Conservation (phyloP, 140 eudicot genomes). For the Anethum foeniculum region DNA sequence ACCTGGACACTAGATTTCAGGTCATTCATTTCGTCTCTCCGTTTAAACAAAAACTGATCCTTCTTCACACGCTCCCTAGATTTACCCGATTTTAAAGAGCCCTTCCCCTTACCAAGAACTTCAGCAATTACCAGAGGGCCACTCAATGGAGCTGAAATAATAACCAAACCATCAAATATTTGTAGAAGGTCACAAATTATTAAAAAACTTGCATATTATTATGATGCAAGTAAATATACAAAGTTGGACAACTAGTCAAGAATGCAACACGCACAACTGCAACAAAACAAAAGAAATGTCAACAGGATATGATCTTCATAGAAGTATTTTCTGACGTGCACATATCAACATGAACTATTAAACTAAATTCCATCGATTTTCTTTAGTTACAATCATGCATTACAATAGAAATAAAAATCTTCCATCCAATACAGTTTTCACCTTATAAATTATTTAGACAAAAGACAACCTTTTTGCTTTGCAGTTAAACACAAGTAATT, state of each 20-base stretch:
- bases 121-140: constrained; percentile 80
- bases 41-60: constrained; percentile 64
- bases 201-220: background rate
- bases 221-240: background rate
- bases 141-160: constrained; percentile 70
- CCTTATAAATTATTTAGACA: background rate
- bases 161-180: background rate
- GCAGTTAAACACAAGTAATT: background rate
- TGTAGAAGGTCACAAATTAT: background rate
- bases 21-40: constrained; percentile 57
- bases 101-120: constrained; percentile 61
- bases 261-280: background rate
- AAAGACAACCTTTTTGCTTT: background rate
- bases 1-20: constrained; percentile 7
- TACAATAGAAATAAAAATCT: background rate
- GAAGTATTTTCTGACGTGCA: background rate
- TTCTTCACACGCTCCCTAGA: constrained; percentile 53
- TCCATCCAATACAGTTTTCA: background rate
- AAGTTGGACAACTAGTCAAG: background rate
- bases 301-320: background rate
- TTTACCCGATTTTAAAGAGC: constrained; percentile 41
- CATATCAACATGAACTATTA: background rate
- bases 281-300: background rate
- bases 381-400: background rate
- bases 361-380: background rate